A percentile compares a stretch with the other conserved stretches of the same genome.
Conservation (phyloP, 352 stramenopile genomes). For the Blastocystis sp. region DNA sequence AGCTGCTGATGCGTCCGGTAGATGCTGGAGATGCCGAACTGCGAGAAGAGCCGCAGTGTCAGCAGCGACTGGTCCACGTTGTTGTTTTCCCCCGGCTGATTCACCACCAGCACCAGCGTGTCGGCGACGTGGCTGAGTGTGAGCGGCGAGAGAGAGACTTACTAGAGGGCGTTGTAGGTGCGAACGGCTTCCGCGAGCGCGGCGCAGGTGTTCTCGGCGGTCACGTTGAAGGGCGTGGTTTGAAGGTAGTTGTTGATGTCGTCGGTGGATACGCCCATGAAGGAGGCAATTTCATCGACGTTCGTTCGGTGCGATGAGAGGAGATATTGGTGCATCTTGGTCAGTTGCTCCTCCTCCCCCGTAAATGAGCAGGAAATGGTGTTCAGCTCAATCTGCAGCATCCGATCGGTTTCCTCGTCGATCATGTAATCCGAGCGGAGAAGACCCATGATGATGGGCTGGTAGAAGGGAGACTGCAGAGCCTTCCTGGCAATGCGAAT, state of each 20-base stretch:
- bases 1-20: slow-evolving; percentile 37
- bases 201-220: neutral
- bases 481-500: slow-evolving; percentile 70
- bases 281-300: neutral
- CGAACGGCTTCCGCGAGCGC: neutral
- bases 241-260: neutral
- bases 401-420: slow-evolving; percentile 66
- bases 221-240: neutral
- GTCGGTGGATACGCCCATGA: neutral
- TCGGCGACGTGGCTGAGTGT: neutral
- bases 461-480: slow-evolving; percentile 67
- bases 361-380: slow-evolving; percentile 92
- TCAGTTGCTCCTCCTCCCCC: slow-evolving; percentile 80
- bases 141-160: neutral
- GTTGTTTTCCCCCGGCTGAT: slow-evolving; percentile 26
- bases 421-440: slow-evolving; percentile 87
- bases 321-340: slow-evolving; percentile 75
- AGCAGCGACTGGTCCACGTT: slow-evolving; percentile 5
- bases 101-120: neutral
- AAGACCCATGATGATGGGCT: slow-evolving; percentile 73
- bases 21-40: neutral
- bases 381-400: slow-evolving; percentile 86
- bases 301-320: neutral
- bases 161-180: slow-evolving; percentile 7
- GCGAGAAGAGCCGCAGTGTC: neutral